Percentiles rank a stretch among this genome's conserved stretches.
phyloP scores from a whole-genome alignment of 2,329 filamentous ascomycete genomes.

The Diaporthe longicolla region DNA sequence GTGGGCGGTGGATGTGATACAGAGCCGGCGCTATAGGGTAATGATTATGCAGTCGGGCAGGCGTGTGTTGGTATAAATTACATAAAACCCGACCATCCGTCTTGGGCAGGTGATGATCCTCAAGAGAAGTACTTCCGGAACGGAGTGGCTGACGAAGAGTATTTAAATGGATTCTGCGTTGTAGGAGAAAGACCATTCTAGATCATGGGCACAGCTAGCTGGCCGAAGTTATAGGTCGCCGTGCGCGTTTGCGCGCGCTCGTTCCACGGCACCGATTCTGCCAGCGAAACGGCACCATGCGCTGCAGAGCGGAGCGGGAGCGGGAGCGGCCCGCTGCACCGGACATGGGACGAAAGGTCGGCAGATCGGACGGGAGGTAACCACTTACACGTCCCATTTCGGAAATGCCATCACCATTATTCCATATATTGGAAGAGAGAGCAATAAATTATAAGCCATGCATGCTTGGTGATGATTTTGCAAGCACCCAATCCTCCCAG shows the following conservation, averaged over 20 bases:
- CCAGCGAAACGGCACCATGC: not conserved
- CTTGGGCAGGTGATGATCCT: constrained; percentile 21
- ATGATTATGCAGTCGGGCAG: constrained; percentile 29
- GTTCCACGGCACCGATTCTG: constrained; percentile 11
- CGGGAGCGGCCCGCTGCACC: not conserved
- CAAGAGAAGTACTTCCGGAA: not conserved
- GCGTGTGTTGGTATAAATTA: constrained; percentile 14
- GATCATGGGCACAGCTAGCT: not conserved
- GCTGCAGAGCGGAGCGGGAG: not conserved
- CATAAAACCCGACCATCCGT: constrained; percentile 22
- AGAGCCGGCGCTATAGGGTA: constrained; percentile 21
- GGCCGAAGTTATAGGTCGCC: not conserved
- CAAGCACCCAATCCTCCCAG: not conserved
- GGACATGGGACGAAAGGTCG: not conserved
- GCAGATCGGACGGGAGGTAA: too few species aligned
- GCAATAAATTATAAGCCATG: not conserved
- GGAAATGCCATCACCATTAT: too few species aligned
- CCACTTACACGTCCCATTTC: not conserved
- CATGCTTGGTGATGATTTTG: not conserved
- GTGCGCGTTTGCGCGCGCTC: constrained; percentile 10
- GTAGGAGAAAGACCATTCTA: not conserved
- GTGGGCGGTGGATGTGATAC: not conserved
- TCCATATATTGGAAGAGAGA: not conserved
- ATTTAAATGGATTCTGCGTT: not conserved
- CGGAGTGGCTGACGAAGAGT: not conserved